Percentiles rank a stretch among this genome's conserved stretches.
phyloP scores from a whole-genome alignment of 2,329 filamentous ascomycete species.

The Colletotrichum sp. region DNA sequence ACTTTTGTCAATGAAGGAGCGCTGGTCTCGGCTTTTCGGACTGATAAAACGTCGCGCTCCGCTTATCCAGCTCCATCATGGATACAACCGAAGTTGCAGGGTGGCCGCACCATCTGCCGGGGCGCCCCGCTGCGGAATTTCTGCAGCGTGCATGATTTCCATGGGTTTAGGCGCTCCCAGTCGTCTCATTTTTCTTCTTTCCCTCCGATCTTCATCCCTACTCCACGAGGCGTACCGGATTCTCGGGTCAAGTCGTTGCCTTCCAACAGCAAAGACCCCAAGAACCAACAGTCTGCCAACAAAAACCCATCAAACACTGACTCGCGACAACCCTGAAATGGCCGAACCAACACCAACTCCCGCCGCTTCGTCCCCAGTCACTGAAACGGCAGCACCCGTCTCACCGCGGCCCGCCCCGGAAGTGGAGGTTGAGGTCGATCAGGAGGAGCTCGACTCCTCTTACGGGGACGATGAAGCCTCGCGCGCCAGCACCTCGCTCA shows the following conservation, averaged over 20 bases:
- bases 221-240: not conserved
- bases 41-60: not conserved
- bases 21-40: not conserved
- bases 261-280: not conserved
- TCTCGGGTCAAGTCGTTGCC: not conserved
- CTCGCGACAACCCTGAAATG: not conserved
- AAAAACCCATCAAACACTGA: not conserved
- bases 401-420: not conserved
- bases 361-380: not conserved
- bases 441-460: not conserved
- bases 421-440: constrained; percentile 7
- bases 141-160: not conserved
- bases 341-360: not conserved
- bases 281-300: not conserved
- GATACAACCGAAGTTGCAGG: not conserved
- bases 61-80: not conserved
- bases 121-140: not conserved
- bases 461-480: not conserved
- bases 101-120: not conserved
- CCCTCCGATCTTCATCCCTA: not conserved
- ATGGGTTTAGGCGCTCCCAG: not conserved
- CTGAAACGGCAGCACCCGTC: not conserved
- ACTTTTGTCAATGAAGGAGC: not conserved
- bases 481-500: constrained; percentile 2
- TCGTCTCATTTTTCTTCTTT: not conserved